A percentile compares a stretch with the other conserved stretches of the same genome.
Conservation (phyloP, 495 filamentous ascomycete genomes). For the Hyaloscypha variabilis region DNA sequence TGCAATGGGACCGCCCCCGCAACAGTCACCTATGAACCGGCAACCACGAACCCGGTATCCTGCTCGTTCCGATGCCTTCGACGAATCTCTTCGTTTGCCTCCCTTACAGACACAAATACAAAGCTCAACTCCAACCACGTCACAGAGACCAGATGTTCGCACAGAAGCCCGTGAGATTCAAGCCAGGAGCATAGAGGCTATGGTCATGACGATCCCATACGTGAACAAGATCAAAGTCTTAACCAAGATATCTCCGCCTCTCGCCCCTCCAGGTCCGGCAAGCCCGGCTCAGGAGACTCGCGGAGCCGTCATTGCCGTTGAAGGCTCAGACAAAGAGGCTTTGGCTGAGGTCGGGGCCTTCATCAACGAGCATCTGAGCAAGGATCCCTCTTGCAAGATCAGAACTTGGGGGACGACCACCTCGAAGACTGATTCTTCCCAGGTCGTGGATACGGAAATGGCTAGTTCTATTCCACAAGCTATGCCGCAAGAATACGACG, state of each 20-base stretch:
- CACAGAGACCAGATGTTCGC: slow-evolving; percentile 5
- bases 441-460: slow-evolving; percentile 14
- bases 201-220: slow-evolving; percentile 73
- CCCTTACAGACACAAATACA: slow-evolving; percentile 31
- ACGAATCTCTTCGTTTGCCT: slow-evolving; percentile 34
- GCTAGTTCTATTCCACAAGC: slow-evolving; percentile 8
- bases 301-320: slow-evolving; percentile 81
- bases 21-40: slow-evolving; percentile 38
- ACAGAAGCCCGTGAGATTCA: slow-evolving; percentile 29
- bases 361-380: slow-evolving; percentile 61
- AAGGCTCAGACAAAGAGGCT: slow-evolving; percentile 64
- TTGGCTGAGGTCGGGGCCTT: slow-evolving; percentile 59
- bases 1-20: slow-evolving; percentile 34
- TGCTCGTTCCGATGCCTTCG: slow-evolving; percentile 40
- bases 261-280: slow-evolving; percentile 48
- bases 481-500: background rate
- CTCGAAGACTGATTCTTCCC: background rate
- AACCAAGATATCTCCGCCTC: slow-evolving; percentile 67
- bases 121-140: slow-evolving; percentile 26
- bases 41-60: slow-evolving; percentile 35
- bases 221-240: slow-evolving; percentile 72
- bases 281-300: slow-evolving; percentile 51
- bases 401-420: slow-evolving; percentile 45
- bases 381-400: slow-evolving; percentile 60
- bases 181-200: slow-evolving; percentile 60